phyloP scores from a whole-genome alignment of 2,329 filamentous ascomycete species.

The Diaporthe sp. region DNA sequence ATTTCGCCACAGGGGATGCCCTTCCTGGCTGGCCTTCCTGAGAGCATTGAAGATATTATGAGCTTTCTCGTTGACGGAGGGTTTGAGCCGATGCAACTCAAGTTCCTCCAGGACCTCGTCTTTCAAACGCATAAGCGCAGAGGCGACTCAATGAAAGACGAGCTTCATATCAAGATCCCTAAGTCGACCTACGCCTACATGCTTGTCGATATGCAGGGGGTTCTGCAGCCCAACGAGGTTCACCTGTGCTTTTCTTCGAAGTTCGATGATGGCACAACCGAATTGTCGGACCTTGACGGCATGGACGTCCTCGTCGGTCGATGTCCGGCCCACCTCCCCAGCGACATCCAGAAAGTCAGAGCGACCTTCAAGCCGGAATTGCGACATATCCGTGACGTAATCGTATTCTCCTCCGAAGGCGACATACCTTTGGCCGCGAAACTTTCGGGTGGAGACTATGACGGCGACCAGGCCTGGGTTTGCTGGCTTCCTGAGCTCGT shows the following conservation, averaged over 20 bases:
- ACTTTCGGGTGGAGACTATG: constrained; percentile 85
- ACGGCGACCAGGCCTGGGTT: constrained; percentile 82
- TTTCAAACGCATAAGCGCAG: constrained; percentile 63
- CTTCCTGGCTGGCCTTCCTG: constrained; percentile 66
- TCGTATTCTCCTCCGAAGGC: constrained; percentile 80
- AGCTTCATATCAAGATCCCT: constrained; percentile 72
- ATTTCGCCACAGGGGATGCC: constrained; percentile 55
- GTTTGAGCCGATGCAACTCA: constrained; percentile 65
- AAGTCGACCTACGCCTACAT: constrained; percentile 76
- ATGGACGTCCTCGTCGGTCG: constrained; percentile 76
- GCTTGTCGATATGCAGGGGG: constrained; percentile 74
- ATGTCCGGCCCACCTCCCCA: constrained; percentile 77
- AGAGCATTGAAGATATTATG: constrained; percentile 62
- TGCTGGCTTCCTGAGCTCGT: constrained; percentile 80
- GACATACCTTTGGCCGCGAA: constrained; percentile 74
- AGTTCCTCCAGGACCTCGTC: constrained; percentile 63
- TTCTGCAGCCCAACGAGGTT: constrained; percentile 75
- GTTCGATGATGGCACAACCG: constrained; percentile 70
- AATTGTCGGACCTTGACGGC: constrained; percentile 66
- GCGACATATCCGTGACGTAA: constrained; percentile 79
- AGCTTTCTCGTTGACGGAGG: constrained; percentile 70
- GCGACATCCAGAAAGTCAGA: constrained; percentile 79
- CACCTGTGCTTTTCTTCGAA: constrained; percentile 76
- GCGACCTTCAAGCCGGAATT: constrained; percentile 71
- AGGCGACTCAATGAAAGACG: constrained; percentile 66